Percentiles rank a stretch among this genome's conserved stretches.
Conservation (phyloP, 148 eudicot genomes). For the Silene uniflora region DNA sequence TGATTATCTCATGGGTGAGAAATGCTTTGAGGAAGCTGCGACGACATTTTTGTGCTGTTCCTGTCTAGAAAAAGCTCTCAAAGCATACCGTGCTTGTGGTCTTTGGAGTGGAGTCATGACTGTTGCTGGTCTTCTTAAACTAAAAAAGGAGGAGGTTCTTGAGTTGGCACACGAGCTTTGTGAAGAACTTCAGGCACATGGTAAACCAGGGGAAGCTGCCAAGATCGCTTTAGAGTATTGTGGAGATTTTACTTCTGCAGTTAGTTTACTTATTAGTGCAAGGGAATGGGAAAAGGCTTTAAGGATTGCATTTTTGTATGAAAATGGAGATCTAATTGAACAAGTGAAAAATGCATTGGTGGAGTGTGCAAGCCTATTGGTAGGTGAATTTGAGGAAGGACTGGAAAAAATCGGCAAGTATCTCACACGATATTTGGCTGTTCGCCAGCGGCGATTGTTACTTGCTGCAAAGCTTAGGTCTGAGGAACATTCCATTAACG, state of each 20-base stretch:
- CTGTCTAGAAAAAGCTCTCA: conserved; percentile 72
- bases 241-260: conserved; percentile 60
- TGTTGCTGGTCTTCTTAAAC: conserved; percentile 82
- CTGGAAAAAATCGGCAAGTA: conserved; percentile 93
- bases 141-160: conserved; percentile 62
- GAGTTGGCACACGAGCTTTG: conserved; percentile 79
- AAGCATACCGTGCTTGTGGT: conserved; percentile 84
- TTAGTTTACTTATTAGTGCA: conserved; percentile 66
- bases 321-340: conserved; percentile 49
- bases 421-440: conserved; percentile 83
- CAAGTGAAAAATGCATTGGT: conserved; percentile 66
- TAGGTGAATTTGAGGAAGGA: conserved; percentile 73
- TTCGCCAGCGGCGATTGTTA: conserved; percentile 84
- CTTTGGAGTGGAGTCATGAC: conserved; percentile 76
- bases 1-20: conserved; percentile 65
- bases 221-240: conserved; percentile 85
- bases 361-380: conserved; percentile 63
- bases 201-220: conserved; percentile 91
- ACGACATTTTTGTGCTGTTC: conserved; percentile 69
- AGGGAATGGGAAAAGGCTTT: conserved; percentile 95
- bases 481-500: conserved; percentile 58
- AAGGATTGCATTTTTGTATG: conserved; percentile 69
- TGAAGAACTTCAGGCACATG: conserved; percentile 90
- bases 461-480: conserved; percentile 80
- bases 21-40: conserved; percentile 94